Evolutionary conservation across 805 yeast genomes (phyloP).

Genomic region (Sugiyamaella valdiviana): DNA sequence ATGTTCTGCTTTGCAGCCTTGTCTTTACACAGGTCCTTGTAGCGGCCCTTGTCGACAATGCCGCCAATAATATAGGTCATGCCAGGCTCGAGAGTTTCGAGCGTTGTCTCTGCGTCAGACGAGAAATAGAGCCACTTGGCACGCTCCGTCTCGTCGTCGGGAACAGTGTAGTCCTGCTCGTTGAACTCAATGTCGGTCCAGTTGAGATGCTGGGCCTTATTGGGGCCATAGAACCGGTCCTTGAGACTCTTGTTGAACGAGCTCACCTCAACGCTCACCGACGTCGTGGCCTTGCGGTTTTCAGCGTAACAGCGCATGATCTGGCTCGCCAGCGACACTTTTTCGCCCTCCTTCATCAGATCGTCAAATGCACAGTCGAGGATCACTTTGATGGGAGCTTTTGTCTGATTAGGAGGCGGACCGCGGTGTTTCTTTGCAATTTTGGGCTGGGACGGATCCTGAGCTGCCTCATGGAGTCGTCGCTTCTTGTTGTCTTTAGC

Average conservation of each 20-base stretch:
- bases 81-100: conserved; percentile 59
- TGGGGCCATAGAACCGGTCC: conserved; percentile 58
- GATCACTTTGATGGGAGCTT: conserved; percentile 49
- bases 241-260: conserved; percentile 62
- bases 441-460: conserved; percentile 20
- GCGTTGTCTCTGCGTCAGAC: conserved; percentile 74
- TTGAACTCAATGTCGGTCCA: conserved; percentile 64
- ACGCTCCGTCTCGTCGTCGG: conserved; percentile 31
- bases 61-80: conserved; percentile 88
- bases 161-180: conserved; percentile 35
- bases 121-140: conserved; percentile 57
- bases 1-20: conserved; percentile 75
- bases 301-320: conserved; percentile 77
- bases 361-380: conserved; percentile 90
- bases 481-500: conserved; percentile 37
- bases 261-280: conserved; percentile 54
- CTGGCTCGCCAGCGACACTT: conserved; percentile 68
- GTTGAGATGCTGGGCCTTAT: conserved; percentile 47
- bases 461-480: conserved; percentile 32
- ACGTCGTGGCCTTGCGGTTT: conserved; percentile 54
- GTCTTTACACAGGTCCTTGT: conserved; percentile 68
- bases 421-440: conserved; percentile 10
- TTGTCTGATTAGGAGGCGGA: conserved; percentile 14
- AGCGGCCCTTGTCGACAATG: conserved; percentile 90
- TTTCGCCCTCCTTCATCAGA: conserved; percentile 70